A percentile compares a stretch with the other conserved stretches of the same genome.
phyloP scores from a whole-genome alignment of 2,329 filamentous ascomycete genomes.

The Aspergillus arachidicola region DNA sequence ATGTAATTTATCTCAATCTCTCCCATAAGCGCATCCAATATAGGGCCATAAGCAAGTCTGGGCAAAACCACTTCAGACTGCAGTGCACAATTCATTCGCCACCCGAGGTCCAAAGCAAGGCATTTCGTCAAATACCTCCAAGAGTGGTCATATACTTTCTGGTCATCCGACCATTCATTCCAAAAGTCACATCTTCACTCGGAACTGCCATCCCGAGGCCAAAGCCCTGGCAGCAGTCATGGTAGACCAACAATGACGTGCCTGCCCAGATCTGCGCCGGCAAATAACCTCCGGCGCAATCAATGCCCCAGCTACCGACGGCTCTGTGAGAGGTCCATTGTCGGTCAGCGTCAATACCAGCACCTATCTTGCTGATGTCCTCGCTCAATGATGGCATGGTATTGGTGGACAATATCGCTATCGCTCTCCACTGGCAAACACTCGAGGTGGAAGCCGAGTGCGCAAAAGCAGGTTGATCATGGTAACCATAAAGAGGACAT shows the following conservation, averaged over 20 bases:
- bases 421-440: slow-evolving; percentile 18
- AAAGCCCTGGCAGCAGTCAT: slow-evolving; percentile 1
- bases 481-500: slow-evolving; percentile 42
- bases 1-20: not conserved
- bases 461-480: slow-evolving; percentile 35
- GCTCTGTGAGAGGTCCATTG: slow-evolving; percentile 48
- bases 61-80: not conserved
- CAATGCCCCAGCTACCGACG: slow-evolving; percentile 51
- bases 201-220: not conserved
- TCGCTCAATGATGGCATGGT: slow-evolving; percentile 47
- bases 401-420: slow-evolving; percentile 28
- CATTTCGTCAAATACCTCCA: not conserved
- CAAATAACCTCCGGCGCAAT: slow-evolving; percentile 48
- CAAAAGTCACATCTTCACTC: not conserved
- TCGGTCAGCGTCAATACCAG: slow-evolving; percentile 50
- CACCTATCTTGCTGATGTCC: slow-evolving; percentile 51
- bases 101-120: not conserved
- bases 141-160: not conserved
- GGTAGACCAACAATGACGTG: slow-evolving; percentile 10
- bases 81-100: not conserved
- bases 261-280: slow-evolving; percentile 51
- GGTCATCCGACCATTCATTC: not conserved
- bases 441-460: slow-evolving; percentile 41
- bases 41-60: not conserved
- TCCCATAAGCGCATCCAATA: not conserved